A percentile compares a stretch with the other conserved stretches of the same genome.
Evolutionary conservation across 2,329 filamentous ascomycete genomes (phyloP).

Genomic region (Hypoxylon sp.): DNA sequence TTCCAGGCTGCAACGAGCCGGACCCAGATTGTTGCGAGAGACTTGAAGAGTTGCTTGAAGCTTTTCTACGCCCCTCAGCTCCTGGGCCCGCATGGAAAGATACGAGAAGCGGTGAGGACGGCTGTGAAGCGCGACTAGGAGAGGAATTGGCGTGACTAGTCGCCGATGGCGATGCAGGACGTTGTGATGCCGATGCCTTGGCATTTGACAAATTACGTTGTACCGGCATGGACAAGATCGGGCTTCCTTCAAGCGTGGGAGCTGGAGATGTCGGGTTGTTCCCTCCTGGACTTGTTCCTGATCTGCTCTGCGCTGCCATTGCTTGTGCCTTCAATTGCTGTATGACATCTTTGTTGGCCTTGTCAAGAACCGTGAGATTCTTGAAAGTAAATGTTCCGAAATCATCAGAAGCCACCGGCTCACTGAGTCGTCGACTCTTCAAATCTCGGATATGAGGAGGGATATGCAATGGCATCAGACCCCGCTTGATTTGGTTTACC

Average conservation of each 20-base stretch:
- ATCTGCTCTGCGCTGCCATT: slow-evolving; percentile 75
- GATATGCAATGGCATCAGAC: slow-evolving; percentile 94
- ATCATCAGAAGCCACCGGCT: slow-evolving; percentile 89
- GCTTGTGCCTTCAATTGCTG: slow-evolving; percentile 95
- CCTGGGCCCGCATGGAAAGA: slow-evolving; percentile 92
- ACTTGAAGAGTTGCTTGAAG: slow-evolving; percentile 88
- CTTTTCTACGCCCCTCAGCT: slow-evolving; percentile 85
- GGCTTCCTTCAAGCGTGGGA: slow-evolving; percentile 85
- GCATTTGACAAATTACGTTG: slow-evolving; percentile 88
- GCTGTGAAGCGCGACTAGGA: slow-evolving; percentile 82
- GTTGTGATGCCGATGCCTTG: slow-evolving; percentile 74
- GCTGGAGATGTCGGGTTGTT: slow-evolving; percentile 70
- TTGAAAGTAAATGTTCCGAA: slow-evolving; percentile 98
- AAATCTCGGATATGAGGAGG: slow-evolving; percentile 95
- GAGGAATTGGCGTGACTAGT: slow-evolving; percentile 86
- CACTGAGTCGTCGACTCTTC: slow-evolving; percentile 88
- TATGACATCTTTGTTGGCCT: slow-evolving; percentile 98
- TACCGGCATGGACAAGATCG: slow-evolving; percentile 82
- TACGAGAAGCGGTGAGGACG: slow-evolving; percentile 93
- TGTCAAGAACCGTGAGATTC: slow-evolving; percentile 94
- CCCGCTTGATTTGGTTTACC: slow-evolving; percentile 88
- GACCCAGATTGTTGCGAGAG: slow-evolving; percentile 81
- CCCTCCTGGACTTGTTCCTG: slow-evolving; percentile 62
- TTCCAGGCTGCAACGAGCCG: slow-evolving; percentile 77
- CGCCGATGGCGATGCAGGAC: slow-evolving; percentile 89